Evolutionary conservation across 768 basidiomycete genomes (phyloP).

Genomic region (Rhizopogon roseolus): DNA sequence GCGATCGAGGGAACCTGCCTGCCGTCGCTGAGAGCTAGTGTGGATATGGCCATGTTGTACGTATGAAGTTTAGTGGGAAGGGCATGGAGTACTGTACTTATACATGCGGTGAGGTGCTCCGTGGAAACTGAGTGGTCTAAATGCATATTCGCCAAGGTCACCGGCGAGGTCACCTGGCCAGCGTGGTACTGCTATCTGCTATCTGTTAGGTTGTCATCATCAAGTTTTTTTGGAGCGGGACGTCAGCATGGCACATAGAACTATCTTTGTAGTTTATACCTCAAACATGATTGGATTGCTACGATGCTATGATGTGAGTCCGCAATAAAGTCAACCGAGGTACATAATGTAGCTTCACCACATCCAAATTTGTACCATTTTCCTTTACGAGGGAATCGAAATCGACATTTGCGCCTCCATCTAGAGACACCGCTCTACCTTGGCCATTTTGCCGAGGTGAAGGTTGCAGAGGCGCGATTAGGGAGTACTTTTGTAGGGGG

Average conservation of each 20-base stretch:
- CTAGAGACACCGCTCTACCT: slow-evolving; percentile 67
- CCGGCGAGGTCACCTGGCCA: neutral
- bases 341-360: too few relatives aligned
- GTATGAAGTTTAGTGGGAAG: neutral
- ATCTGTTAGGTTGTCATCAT: neutral
- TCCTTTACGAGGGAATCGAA: slow-evolving; percentile 79
- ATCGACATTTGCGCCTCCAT: slow-evolving; percentile 48
- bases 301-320: neutral
- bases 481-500: too few relatives aligned
- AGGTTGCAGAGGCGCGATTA: slow-evolving; percentile 36
- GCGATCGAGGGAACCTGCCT: slow-evolving; percentile 31
- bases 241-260: neutral
- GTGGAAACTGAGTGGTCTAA: neutral
- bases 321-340: neutral
- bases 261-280: neutral
- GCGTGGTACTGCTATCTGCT: neutral
- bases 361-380: slow-evolving; percentile 52
- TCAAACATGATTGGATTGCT: neutral
- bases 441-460: slow-evolving; percentile 75
- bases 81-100: neutral
- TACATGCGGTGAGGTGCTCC: neutral
- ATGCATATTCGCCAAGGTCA: neutral
- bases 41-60: slow-evolving; percentile 16
- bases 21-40: slow-evolving; percentile 32
- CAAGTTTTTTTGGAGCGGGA: neutral